phyloP scores from a whole-genome alignment of 2,329 filamentous ascomycete genomes.

The Blastomyces parvus region DNA sequence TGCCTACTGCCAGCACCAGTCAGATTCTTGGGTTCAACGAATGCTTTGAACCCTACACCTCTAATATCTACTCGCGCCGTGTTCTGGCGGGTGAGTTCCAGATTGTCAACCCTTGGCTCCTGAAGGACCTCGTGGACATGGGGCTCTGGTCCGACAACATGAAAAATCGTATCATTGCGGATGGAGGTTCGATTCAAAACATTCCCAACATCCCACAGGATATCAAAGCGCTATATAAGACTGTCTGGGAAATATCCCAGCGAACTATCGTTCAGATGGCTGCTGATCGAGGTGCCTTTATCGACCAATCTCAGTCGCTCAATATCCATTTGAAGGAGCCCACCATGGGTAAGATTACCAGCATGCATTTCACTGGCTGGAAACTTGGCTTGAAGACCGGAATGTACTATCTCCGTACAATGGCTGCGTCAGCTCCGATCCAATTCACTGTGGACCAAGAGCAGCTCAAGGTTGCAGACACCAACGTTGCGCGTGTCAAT shows the following conservation, averaged over 20 bases:
- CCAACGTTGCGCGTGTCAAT: conserved; percentile 57
- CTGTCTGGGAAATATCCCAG: conserved; percentile 98
- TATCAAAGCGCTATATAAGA: conserved; percentile 97
- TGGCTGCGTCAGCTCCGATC: conserved; percentile 91
- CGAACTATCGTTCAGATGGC: conserved; percentile 95
- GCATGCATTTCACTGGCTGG: conserved; percentile 99
- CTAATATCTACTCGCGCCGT: conserved; percentile 98
- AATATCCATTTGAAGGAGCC: conserved; percentile 99
- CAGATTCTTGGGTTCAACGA: conserved; percentile 99
- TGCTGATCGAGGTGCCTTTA: conserved; percentile 94
- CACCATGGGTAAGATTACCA: conserved; percentile 99
- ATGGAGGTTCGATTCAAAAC: conserved; percentile 90
- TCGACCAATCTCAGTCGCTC: conserved; percentile 96
- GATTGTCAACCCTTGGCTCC: conserved; percentile 96
- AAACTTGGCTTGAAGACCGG: conserved; percentile 98
- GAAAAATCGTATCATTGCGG: conserved; percentile 99
- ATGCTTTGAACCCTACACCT: conserved; percentile 99
- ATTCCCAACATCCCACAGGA: conserved; percentile 94
- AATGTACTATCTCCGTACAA: conserved; percentile 99
- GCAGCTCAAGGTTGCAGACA: conserved; percentile 78
- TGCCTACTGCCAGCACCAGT: conserved; percentile 95
- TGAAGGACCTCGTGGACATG: conserved; percentile 96
- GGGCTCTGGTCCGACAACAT: conserved; percentile 98
- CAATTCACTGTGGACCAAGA: conserved; percentile 99
- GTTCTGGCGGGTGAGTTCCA: conserved; percentile 98